These are phyloP conservation scores for Patellifolia procumbens DNA, from an alignment of 179 eudicot species.

Conservation along the genomic window DNA sequence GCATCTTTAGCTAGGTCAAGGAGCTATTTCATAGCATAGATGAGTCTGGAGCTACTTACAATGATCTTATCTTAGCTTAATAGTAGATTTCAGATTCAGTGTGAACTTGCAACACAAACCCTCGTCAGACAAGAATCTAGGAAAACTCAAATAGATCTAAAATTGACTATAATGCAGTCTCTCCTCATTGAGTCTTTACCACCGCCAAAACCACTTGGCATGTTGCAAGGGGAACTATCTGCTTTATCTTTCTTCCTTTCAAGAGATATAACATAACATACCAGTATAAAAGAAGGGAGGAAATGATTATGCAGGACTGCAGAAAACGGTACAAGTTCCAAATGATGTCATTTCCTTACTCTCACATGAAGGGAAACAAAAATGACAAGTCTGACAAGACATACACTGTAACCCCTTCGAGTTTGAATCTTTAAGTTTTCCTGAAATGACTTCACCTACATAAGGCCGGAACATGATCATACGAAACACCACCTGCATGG, in stretches of 20 bases:
- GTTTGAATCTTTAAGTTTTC: conserved; percentile 59
- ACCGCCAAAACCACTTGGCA: too few relatives aligned
- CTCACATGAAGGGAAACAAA: not conserved
- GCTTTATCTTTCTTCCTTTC: not conserved
- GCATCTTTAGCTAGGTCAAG: not conserved
- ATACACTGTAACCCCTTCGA: conserved; percentile 64
- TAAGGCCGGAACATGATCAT: conserved; percentile 78
- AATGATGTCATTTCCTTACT: not conserved
- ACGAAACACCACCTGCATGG: conserved; percentile 65
- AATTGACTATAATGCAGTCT: not conserved
- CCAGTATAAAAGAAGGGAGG: not conserved
- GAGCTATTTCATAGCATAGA: not conserved
- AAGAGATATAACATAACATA: not conserved
- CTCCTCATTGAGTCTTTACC: not conserved
- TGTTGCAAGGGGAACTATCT: not conserved
- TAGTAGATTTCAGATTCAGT: not conserved
- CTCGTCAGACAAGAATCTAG: not conserved
- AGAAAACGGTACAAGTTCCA: too few relatives aligned
- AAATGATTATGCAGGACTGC: not conserved
- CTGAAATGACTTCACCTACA: conserved; percentile 71
- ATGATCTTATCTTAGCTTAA: not conserved
- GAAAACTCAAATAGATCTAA: not conserved
- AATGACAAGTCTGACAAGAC: conserved; percentile 17
- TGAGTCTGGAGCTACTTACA: not conserved
- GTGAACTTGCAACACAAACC: not conserved